Evolutionary conservation across 805 yeast species (phyloP).

Genomic region (Maudiozyma serrabonitensis): DNA sequence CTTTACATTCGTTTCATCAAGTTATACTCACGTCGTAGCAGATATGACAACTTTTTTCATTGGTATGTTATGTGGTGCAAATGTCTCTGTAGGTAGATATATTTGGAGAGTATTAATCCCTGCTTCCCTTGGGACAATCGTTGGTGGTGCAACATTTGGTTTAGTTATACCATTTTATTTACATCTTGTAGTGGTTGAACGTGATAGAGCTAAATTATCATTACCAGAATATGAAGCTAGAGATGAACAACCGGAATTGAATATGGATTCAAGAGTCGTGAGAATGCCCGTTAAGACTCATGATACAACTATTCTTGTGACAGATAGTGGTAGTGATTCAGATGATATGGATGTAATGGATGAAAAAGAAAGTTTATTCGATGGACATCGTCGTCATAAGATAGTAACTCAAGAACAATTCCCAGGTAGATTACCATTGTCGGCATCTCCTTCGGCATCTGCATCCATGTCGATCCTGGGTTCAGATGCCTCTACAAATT

Average conservation of each 20-base stretch:
- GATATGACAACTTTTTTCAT: slow-evolving; percentile 64
- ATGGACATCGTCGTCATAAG: background rate
- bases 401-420: background rate
- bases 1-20: slow-evolving; percentile 68
- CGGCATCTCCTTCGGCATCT: background rate
- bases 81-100: slow-evolving; percentile 49
- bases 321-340: slow-evolving; percentile 2
- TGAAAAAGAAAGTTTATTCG: background rate
- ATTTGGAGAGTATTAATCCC: slow-evolving; percentile 70
- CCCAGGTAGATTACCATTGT: background rate
- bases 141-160: slow-evolving; percentile 70
- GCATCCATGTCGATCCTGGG: background rate
- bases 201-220: slow-evolving; percentile 50
- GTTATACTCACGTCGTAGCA: slow-evolving; percentile 74
- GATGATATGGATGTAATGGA: slow-evolving; percentile 2
- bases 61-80: slow-evolving; percentile 60
- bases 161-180: slow-evolving; percentile 60
- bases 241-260: slow-evolving; percentile 74
- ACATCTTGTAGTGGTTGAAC: slow-evolving; percentile 63
- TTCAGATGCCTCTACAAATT: background rate
- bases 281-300: slow-evolving; percentile 30
- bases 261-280: slow-evolving; percentile 71
- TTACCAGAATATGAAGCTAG: slow-evolving; percentile 61
- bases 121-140: slow-evolving; percentile 61
- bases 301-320: background rate